These are phyloP conservation scores for Pleurotus giganteus DNA, from an alignment of 768 basidiomycete species.

Conservation along the genomic window DNA sequence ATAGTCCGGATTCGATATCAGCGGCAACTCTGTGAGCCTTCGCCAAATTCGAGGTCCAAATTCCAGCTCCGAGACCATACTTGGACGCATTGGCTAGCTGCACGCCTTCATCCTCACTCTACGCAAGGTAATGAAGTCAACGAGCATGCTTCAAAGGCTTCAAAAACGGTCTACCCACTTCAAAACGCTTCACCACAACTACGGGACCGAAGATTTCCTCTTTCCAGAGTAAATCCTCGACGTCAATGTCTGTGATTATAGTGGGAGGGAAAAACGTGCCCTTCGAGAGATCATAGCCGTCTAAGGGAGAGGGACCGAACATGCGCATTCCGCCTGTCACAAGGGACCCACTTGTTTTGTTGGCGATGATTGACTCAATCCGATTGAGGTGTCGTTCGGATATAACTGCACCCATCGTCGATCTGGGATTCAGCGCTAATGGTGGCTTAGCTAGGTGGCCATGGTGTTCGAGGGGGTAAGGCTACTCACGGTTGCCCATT, in stretches of 20 bases:
- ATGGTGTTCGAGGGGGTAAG: neutral
- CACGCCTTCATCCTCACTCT: slow-evolving; percentile 68
- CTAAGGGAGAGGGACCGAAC: slow-evolving; percentile 58
- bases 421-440: slow-evolving; percentile 64
- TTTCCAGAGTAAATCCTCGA: slow-evolving; percentile 66
- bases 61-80: slow-evolving; percentile 78
- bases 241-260: slow-evolving; percentile 56
- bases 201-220: slow-evolving; percentile 89
- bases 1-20: slow-evolving; percentile 69
- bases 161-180: slow-evolving; percentile 21
- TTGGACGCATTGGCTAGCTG: slow-evolving; percentile 70
- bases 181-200: slow-evolving; percentile 56
- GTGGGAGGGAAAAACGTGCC: slow-evolving; percentile 85
- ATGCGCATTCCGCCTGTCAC: slow-evolving; percentile 68
- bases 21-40: slow-evolving; percentile 73
- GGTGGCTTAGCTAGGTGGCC: neutral
- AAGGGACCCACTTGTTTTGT: slow-evolving; percentile 42
- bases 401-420: slow-evolving; percentile 82
- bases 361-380: slow-evolving; percentile 55
- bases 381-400: slow-evolving; percentile 61
- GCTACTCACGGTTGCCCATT: slow-evolving; percentile 74
- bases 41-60: slow-evolving; percentile 78
- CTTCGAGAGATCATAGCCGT: slow-evolving; percentile 65
- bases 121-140: neutral
- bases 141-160: neutral